Evolutionary conservation across 345 rosid species (phyloP).

Genomic region (Capsella bursapastoris): DNA sequence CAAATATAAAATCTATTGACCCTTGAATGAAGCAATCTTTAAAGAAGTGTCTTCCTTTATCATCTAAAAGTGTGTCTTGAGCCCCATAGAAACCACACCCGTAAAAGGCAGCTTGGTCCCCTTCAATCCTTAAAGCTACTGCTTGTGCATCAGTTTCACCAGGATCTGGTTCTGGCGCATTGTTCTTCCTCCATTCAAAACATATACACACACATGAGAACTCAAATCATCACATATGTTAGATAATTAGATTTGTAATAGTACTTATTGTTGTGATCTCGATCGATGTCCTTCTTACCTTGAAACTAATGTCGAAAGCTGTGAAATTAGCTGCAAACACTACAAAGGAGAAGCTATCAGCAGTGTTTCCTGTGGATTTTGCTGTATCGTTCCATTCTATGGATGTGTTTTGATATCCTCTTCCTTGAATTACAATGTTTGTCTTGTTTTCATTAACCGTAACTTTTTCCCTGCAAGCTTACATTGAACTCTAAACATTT

Average conservation of each 20-base stretch:
- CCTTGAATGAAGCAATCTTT: constrained; percentile 81
- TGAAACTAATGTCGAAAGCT: constrained; percentile 83
- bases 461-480: constrained; percentile 76
- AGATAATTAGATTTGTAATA: not conserved
- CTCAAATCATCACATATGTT: not conserved
- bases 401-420: constrained; percentile 62
- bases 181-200: constrained; percentile 54
- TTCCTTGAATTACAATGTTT: constrained; percentile 74
- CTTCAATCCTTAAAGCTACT: constrained; percentile 74
- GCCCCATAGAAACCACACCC: constrained; percentile 87
- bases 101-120: constrained; percentile 79
- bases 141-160: constrained; percentile 81
- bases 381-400: constrained; percentile 91
- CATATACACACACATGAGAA: constrained; percentile 1
- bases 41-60: constrained; percentile 73
- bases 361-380: constrained; percentile 72
- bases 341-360: constrained; percentile 64
- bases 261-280: not conserved
- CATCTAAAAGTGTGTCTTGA: constrained; percentile 88
- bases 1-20: constrained; percentile 83
- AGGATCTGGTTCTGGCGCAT: constrained; percentile 65
- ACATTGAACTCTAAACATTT: constrained; percentile 11
- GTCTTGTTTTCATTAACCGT: constrained; percentile 62
- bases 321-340: constrained; percentile 72
- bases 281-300: constrained; percentile 48